Evolutionary conservation across 2,329 filamentous ascomycete species (phyloP).

Genomic region (Clarireedia homoeocarpa): DNA sequence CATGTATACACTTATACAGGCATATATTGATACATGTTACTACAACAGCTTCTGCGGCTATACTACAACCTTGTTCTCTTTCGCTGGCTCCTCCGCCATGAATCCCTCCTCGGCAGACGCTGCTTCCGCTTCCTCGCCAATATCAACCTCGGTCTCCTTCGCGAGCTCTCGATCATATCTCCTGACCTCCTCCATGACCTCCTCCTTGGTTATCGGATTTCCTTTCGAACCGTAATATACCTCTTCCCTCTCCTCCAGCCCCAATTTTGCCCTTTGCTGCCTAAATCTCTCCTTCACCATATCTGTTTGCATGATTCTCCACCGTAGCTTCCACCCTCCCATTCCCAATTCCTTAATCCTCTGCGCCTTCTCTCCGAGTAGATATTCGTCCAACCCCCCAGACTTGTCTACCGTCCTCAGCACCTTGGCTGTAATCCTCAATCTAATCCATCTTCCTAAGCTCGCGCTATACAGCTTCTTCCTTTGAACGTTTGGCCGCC

Average conservation of each 20-base stretch:
- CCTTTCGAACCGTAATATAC: conserved; percentile 32
- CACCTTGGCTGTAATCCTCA: conserved; percentile 62
- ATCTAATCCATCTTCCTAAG: conserved; percentile 55
- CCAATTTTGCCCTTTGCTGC: conserved; percentile 55
- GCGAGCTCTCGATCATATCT: conserved; percentile 39
- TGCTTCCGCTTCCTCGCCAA: conserved; percentile 33
- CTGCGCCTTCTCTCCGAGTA: conserved; percentile 69
- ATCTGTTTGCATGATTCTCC: conserved; percentile 77
- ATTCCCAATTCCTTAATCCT: conserved; percentile 82
- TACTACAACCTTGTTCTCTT: conserved; percentile 19
- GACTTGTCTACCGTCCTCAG: conserved; percentile 71
- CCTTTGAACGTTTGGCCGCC: conserved; percentile 61
- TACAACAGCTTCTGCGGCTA: conserved; percentile 12
- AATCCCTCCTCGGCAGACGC: conserved; percentile 34
- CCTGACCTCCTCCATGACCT: conserved; percentile 30
- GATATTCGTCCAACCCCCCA: conserved; percentile 85
- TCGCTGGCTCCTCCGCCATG: conserved; percentile 30
- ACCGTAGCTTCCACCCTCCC: conserved; percentile 83
- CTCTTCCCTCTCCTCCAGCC: conserved; percentile 46
- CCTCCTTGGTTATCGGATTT: conserved; percentile 28
- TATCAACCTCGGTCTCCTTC: conserved; percentile 30
- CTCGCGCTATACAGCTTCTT: conserved; percentile 60
- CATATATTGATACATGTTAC: conserved; percentile 5
- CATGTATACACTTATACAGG: conserved; percentile 7
- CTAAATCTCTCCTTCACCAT: conserved; percentile 59